Evolutionary conservation across 495 filamentous ascomycete genomes (phyloP).

Genomic region (Saxispiralis lemnorum): DNA sequence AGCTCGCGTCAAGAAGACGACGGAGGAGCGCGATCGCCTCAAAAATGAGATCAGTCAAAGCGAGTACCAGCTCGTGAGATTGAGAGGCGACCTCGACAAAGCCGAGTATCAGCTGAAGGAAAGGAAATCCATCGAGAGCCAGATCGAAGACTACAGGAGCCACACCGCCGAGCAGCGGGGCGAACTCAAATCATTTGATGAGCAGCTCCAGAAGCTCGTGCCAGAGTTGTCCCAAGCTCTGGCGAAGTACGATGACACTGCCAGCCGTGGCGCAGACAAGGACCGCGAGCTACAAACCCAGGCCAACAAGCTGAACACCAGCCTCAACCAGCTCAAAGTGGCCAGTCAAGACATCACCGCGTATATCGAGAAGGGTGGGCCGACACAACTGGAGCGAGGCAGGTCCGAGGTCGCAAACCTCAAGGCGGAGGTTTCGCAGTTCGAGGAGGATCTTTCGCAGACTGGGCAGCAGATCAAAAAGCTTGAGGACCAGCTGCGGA

Average conservation of each 20-base stretch:
- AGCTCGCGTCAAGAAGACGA: conserved; percentile 42
- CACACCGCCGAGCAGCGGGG: conserved; percentile 50
- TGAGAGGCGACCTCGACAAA: conserved; percentile 48
- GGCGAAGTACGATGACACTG: conserved; percentile 54
- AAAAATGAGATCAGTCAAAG: conserved; percentile 45
- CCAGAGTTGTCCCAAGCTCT: conserved; percentile 61
- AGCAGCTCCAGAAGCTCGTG: conserved; percentile 47
- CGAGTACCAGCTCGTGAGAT: conserved; percentile 54
- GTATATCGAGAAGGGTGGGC: conserved; percentile 63
- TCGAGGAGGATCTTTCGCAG: conserved; percentile 48
- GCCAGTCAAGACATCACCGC: conserved; percentile 60
- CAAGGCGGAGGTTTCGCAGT: conserved; percentile 42
- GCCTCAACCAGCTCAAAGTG: conserved; percentile 54
- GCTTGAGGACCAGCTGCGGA: conserved; percentile 56
- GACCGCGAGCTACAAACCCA: conserved; percentile 59
- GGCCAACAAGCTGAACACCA: conserved; percentile 51
- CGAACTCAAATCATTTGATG: conserved; percentile 45
- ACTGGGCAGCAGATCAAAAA: conserved; percentile 55
- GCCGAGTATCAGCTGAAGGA: conserved; percentile 60
- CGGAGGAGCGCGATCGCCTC: conserved; percentile 51
- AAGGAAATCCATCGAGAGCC: conserved; percentile 45
- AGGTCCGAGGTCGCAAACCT: conserved; percentile 50
- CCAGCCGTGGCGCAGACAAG: conserved; percentile 47
- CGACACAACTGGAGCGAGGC: conserved; percentile 48
- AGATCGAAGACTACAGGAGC: conserved; percentile 54